Evolutionary conservation across 225 moss, liverwort and hornwort genomes (phyloP).

Genomic region (Antitrichia curtipendula): DNA sequence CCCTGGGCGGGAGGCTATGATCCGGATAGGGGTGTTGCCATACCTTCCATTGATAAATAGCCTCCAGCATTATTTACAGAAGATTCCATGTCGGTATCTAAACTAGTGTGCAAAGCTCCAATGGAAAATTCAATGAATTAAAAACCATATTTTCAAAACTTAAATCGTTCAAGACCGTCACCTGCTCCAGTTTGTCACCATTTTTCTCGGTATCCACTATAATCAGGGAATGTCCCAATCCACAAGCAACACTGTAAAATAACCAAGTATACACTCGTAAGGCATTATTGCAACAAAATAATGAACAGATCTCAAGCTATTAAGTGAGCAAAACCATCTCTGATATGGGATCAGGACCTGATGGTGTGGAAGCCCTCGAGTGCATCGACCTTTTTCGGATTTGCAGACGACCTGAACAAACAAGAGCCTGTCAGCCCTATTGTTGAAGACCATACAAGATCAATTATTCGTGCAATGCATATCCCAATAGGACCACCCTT

Average conservation of each 20-base stretch:
- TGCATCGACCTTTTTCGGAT: constrained; percentile 61
- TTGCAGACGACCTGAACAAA: constrained; percentile 68
- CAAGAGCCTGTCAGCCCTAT: background rate
- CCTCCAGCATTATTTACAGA: background rate
- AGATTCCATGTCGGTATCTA: background rate
- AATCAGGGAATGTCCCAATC: constrained; percentile 65
- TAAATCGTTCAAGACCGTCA: background rate
- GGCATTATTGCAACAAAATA: background rate
- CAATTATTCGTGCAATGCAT: background rate
- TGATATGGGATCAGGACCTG: constrained; percentile 27
- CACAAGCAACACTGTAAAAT: constrained; percentile 71
- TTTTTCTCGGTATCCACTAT: constrained; percentile 54
- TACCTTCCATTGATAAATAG: background rate
- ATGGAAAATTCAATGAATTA: background rate
- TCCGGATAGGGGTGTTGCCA: background rate
- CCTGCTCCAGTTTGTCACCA: constrained; percentile 23
- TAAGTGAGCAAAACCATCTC: background rate
- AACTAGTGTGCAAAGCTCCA: background rate
- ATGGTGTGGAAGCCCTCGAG: constrained; percentile 79
- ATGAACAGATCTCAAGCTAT: background rate
- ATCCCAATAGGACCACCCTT: background rate
- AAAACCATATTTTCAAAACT: background rate
- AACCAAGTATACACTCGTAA: background rate
- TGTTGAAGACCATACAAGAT: background rate
- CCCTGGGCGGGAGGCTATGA: no score